Percentiles rank a stretch among this genome's conserved stretches.
phyloP scores from a whole-genome alignment of 371 early-diverging fungal species.

The Chytridium lagenaria region DNA sequence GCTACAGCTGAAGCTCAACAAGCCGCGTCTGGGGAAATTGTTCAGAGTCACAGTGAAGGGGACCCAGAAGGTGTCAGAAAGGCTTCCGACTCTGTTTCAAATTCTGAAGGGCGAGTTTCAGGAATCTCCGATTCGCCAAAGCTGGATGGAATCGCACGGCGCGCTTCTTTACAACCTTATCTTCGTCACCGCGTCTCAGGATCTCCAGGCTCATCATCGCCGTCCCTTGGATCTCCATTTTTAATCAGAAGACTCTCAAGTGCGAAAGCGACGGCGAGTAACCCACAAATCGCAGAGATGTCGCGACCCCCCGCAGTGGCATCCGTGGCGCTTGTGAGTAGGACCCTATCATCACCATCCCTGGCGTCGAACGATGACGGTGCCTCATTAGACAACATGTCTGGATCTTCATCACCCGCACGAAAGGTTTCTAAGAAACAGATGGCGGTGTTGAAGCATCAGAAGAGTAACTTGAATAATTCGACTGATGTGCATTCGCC shows the following conservation, averaged over 20 bases:
- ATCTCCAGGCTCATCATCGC: not conserved
- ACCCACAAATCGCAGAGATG: not conserved
- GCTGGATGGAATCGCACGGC: not conserved
- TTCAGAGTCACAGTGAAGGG: conserved; percentile 8
- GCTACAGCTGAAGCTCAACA: not conserved
- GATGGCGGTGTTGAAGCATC: not conserved
- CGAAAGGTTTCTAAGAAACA: not conserved
- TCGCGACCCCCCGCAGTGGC: not conserved
- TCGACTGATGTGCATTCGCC: not conserved
- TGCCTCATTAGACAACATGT: not conserved
- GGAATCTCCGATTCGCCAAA: not conserved
- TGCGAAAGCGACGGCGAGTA: not conserved
- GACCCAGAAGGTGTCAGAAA: not conserved
- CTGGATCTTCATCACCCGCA: not conserved
- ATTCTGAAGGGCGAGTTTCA: not conserved
- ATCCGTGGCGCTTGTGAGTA: not conserved
- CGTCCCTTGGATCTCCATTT: not conserved
- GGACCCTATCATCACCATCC: not conserved
- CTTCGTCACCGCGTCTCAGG: not conserved
- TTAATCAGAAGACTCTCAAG: not conserved
- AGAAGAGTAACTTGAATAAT: not conserved
- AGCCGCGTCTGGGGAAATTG: not conserved
- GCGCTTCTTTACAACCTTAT: not conserved
- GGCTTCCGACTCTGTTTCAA: not conserved
- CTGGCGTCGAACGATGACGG: not conserved